Percentiles rank a stretch among this genome's conserved stretches.
phyloP scores from a whole-genome alignment of 257 asterid genomes.

The Galeopsis tetrahit region DNA sequence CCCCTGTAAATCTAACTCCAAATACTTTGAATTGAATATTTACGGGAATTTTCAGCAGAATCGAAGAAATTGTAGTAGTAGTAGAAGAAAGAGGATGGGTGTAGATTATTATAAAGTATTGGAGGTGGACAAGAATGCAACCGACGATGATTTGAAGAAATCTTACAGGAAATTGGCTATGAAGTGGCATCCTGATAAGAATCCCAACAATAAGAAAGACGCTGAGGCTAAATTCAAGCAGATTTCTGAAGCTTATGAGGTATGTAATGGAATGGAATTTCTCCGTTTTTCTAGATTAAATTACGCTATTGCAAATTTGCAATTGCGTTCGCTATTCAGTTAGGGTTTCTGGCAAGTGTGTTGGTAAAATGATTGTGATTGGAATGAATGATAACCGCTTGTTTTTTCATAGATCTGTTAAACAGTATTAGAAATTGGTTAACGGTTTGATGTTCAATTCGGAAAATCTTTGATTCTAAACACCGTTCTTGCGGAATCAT shows the following conservation, averaged over 20 bases:
- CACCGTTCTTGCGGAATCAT: neutral
- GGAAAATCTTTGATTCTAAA: neutral
- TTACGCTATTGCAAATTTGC: neutral
- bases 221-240: slow-evolving; percentile 89
- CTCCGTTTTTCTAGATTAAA: neutral
- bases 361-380: neutral
- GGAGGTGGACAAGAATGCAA: slow-evolving; percentile 73
- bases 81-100: slow-evolving; percentile 50
- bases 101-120: slow-evolving; percentile 73
- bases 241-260: slow-evolving; percentile 91
- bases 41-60: neutral
- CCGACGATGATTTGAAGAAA: slow-evolving; percentile 80
- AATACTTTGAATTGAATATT: neutral
- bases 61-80: slow-evolving; percentile 5
- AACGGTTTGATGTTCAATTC: neutral
- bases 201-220: slow-evolving; percentile 76
- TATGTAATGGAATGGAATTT: slow-evolving; percentile 14
- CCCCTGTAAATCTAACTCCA: neutral
- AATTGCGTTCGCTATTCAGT: neutral
- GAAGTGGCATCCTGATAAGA: slow-evolving; percentile 96
- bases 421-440: neutral
- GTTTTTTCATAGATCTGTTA: neutral
- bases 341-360: neutral
- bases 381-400: slow-evolving; percentile 11
- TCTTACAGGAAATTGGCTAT: slow-evolving; percentile 82